Conservation (phyloP, 1,139 yeast genomes). For the Lodderomyces orthopsilosis region DNA sequence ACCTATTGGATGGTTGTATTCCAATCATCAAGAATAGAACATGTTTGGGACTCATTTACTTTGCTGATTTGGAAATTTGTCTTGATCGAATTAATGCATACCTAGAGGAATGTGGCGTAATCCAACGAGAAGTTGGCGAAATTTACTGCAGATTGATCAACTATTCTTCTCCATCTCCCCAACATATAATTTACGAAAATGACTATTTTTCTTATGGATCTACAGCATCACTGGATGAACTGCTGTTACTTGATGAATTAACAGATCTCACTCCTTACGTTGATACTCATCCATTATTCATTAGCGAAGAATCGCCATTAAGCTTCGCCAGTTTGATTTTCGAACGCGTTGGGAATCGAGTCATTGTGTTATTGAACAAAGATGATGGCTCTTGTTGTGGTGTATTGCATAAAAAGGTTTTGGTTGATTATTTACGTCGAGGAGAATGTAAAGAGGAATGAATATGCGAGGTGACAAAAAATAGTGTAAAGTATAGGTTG, state of each 20-base stretch:
- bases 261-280: slow-evolving; percentile 43
- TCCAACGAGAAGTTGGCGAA: slow-evolving; percentile 20
- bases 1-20: slow-evolving; percentile 54
- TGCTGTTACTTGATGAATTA: slow-evolving; percentile 22
- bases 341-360: slow-evolving; percentile 54
- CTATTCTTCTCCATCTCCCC: slow-evolving; percentile 6
- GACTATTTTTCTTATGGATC: slow-evolving; percentile 35
- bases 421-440: slow-evolving; percentile 45
- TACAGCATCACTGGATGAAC: not conserved
- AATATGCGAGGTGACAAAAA: not conserved
- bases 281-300: slow-evolving; percentile 49
- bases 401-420: slow-evolving; percentile 53
- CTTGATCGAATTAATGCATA: slow-evolving; percentile 44
- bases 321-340: slow-evolving; percentile 55
- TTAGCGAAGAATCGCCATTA: slow-evolving; percentile 51
- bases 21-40: slow-evolving; percentile 39
- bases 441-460: not conserved
- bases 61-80: slow-evolving; percentile 52
- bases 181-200: not conserved
- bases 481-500: too few relatives aligned
- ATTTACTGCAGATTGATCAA: slow-evolving; percentile 30
- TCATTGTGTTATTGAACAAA: slow-evolving; percentile 43
- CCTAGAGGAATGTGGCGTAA: slow-evolving; percentile 24
- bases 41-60: slow-evolving; percentile 51
- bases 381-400: slow-evolving; percentile 50